Percentiles rank a stretch among this genome's conserved stretches.
These are phyloP conservation scores for Globisporangium uncinulatum DNA, from an alignment of 352 stramenopile species.

Conservation along the genomic window DNA sequence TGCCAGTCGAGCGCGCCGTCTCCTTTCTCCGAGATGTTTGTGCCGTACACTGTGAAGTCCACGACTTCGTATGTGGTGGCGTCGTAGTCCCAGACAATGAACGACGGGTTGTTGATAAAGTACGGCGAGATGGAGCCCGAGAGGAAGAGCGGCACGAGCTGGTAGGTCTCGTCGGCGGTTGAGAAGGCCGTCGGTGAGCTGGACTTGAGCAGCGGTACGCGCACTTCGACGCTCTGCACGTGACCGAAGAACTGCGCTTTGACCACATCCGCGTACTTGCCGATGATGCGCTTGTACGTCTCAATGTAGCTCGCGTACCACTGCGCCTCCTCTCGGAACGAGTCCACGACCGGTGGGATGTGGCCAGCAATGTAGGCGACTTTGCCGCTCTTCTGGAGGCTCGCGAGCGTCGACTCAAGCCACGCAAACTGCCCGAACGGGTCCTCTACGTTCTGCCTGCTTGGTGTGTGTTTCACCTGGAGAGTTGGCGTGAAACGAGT, in stretches of 20 bases:
- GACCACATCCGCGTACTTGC: slow-evolving; percentile 49
- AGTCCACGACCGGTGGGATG: slow-evolving; percentile 88
- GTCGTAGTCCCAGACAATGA: slow-evolving; percentile 79
- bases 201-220: slow-evolving; percentile 26
- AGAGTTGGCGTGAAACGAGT: too few species aligned
- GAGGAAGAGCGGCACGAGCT: slow-evolving; percentile 70
- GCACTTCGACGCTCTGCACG: slow-evolving; percentile 90
- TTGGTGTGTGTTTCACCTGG: slow-evolving; percentile 67
- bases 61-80: slow-evolving; percentile 54
- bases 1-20: slow-evolving; percentile 38
- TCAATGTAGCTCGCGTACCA: slow-evolving; percentile 86
- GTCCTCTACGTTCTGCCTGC: slow-evolving; percentile 60
- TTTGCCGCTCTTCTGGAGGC: slow-evolving; percentile 31
- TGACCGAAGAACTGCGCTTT: slow-evolving; percentile 88
- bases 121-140: slow-evolving; percentile 78
- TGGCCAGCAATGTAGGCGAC: slow-evolving; percentile 87
- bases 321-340: slow-evolving; percentile 69
- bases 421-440: slow-evolving; percentile 90
- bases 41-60: slow-evolving; percentile 66
- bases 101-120: slow-evolving; percentile 88
- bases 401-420: slow-evolving; percentile 74
- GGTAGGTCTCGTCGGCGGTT: slow-evolving; percentile 7
- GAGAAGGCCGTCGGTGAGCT: slow-evolving; percentile 1
- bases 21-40: slow-evolving; percentile 40
- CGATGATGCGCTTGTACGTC: slow-evolving; percentile 74